Evolutionary conservation across 2,329 filamentous ascomycete species (phyloP).

Genomic region (Alternaria infectoria): DNA sequence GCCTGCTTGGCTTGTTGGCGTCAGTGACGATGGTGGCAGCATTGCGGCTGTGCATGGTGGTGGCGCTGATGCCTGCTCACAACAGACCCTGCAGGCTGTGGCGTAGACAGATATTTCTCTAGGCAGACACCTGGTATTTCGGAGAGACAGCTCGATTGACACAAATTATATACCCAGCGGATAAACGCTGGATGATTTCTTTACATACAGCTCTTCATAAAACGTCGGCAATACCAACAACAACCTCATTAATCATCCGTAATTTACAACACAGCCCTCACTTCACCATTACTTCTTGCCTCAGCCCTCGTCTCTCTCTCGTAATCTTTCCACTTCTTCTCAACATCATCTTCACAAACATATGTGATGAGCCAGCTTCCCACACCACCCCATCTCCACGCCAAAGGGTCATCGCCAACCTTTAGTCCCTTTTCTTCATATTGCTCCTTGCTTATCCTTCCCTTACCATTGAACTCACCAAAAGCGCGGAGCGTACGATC

Average conservation of each 20-base stretch:
- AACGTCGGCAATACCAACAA: not conserved
- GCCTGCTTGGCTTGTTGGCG: not conserved
- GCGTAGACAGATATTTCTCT: not conserved
- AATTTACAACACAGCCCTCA: conserved; percentile 28
- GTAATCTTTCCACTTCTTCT: conserved; percentile 34
- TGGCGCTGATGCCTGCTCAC: not conserved
- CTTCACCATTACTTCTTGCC: conserved; percentile 5
- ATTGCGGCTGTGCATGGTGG: not conserved
- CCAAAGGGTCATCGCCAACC: conserved; percentile 42
- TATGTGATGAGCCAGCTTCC: conserved; percentile 47
- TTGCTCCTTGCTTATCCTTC: conserved; percentile 23
- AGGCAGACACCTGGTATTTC: not conserved
- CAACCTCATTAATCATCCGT: not conserved
- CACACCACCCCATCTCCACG: conserved; percentile 46
- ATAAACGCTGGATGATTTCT: not conserved
- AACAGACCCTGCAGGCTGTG: not conserved
- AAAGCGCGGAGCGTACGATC: conserved; percentile 49
- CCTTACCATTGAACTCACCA: conserved; percentile 37
- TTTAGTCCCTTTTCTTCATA: conserved; percentile 27
- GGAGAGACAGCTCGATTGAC: not conserved
- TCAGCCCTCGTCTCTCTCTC: conserved; percentile 11
- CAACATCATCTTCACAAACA: conserved; percentile 43
- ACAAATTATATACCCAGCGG: not conserved
- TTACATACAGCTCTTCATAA: not conserved
- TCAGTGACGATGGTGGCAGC: not conserved